Base-by-base conservation (phyloP, 257 asterid species). In the Nicotiana paniculata region DNA sequence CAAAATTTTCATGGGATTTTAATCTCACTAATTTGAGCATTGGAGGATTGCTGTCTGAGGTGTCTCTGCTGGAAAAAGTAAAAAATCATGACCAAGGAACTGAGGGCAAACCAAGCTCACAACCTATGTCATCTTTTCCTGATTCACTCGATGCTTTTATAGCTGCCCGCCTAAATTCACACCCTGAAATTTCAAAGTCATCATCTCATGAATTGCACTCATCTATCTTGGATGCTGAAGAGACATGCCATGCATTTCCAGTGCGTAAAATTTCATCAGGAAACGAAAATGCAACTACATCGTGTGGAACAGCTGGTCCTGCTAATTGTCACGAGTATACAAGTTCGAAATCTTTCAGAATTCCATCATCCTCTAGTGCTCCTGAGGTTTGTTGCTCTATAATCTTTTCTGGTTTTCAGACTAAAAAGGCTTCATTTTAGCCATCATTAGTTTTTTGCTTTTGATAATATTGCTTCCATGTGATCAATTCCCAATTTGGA, bases 181-280 rank as follows among this genome's bases (percentile, higher is more conserved):
- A 80, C 75, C 80, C 89, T 75, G 90, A 83, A 84, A 46, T 77
- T 61, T 76, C 85, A 70, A 87, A 86, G 90, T 80, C 84, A 55
- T 69, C 88, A 17, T 54, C 83, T 79, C 84, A 83, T 35, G 93
- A 90, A 82, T 84, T 90, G 77, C 89, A 64, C 85, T 79, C 90
- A 51, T 91, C 98, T 62, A 90, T 95, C 79, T 85, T 96, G 81
- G 97, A 94, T 87, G 97, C 95, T 77, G 99, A 96, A 87, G 98
- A 93, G 86, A 96, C 99, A n/a, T 94, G 97, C 86, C 97, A 96
- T 88, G 97, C 93, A 59, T 93, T 94, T 86, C 87, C 97, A 9
- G 72, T 90, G 66, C 88, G 81, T 85, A 90, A 85, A 65, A 75
- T 86, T 81, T 88, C 88, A 68, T 84, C 91, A 61, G 54, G 84